Evolutionary conservation across 257 asterid genomes (phyloP).

Genomic region (Ballota nigra): DNA sequence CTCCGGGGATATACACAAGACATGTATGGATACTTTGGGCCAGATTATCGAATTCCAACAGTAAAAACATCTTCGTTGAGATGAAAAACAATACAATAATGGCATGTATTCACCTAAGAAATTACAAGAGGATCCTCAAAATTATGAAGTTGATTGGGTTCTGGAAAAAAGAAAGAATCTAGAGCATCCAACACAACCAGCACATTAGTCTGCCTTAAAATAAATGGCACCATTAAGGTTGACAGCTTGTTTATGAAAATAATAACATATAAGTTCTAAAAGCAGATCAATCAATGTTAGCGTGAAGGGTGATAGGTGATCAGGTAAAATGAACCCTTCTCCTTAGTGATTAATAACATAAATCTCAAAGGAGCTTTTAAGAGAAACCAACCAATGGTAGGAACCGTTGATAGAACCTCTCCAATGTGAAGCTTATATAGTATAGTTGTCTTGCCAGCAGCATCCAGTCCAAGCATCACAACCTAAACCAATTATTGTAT

Average conservation of each 20-base stretch:
- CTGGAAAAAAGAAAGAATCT: no score
- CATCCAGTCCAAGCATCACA: conserved; percentile 93
- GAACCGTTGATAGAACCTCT: conserved; percentile 96
- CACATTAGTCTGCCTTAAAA: neutral
- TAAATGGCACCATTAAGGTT: neutral
- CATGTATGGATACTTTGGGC: neutral
- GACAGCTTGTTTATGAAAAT: neutral
- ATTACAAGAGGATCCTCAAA: no score
- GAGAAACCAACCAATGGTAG: conserved; percentile 79
- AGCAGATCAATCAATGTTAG: neutral
- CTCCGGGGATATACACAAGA: neutral
- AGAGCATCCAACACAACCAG: conserved; percentile 1
- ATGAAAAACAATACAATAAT: no score
- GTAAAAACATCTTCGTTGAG: neutral
- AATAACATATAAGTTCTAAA: neutral
- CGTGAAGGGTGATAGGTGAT: neutral
- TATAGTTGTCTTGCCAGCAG: conserved; percentile 99
- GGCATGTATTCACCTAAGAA: no score
- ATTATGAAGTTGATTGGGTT: no score
- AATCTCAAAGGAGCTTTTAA: neutral
- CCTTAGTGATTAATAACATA: conserved; percentile 3
- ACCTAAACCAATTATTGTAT: conserved; percentile 1
- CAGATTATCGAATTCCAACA: neutral
- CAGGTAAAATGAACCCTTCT: neutral
- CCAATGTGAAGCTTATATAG: conserved; percentile 96